A percentile compares a stretch with the other conserved stretches of the same genome.
phyloP scores from a whole-genome alignment of 177 flowering plant species.

The Vitis hybrid region DNA sequence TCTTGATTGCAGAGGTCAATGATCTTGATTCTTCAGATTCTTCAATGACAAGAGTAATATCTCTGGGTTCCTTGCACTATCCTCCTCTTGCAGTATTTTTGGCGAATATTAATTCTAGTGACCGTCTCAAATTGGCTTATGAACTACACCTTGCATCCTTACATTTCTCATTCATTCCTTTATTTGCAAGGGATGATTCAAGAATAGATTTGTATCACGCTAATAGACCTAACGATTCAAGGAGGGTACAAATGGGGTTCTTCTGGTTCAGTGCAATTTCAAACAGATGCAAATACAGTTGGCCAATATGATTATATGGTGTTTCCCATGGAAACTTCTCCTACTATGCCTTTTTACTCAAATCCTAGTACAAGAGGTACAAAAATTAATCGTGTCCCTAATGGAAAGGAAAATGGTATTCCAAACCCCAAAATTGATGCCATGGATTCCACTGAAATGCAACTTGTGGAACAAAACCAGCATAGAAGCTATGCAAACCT shows the following conservation, averaged over 20 bases:
- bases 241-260: constrained; percentile 32
- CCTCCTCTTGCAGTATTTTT: constrained; percentile 88
- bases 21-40: constrained; percentile 92
- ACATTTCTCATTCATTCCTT: constrained; percentile 63
- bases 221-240: constrained; percentile 31
- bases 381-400: background rate
- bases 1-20: constrained; percentile 99
- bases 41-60: constrained; percentile 81
- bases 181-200: constrained; percentile 46
- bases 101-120: constrained; percentile 58
- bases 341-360: constrained; percentile 29
- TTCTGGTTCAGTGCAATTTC: constrained; percentile 50
- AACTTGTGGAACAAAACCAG: too few relatives aligned
- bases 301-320: constrained; percentile 47
- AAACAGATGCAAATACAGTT: constrained; percentile 39
- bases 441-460: too few relatives aligned
- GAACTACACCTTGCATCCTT: constrained; percentile 54
- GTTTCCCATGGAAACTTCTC: constrained; percentile 51
- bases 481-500: too few relatives aligned
- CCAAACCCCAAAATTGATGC: too few relatives aligned
- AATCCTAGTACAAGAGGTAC: constrained; percentile 34
- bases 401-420: too few relatives aligned
- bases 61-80: constrained; percentile 76
- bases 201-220: constrained; percentile 39
- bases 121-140: constrained; percentile 37